A percentile compares a stretch with the other conserved stretches of the same genome.
Evolutionary conservation across 495 filamentous ascomycete species (phyloP).

Genomic region (Penicillium chermesinum): DNA sequence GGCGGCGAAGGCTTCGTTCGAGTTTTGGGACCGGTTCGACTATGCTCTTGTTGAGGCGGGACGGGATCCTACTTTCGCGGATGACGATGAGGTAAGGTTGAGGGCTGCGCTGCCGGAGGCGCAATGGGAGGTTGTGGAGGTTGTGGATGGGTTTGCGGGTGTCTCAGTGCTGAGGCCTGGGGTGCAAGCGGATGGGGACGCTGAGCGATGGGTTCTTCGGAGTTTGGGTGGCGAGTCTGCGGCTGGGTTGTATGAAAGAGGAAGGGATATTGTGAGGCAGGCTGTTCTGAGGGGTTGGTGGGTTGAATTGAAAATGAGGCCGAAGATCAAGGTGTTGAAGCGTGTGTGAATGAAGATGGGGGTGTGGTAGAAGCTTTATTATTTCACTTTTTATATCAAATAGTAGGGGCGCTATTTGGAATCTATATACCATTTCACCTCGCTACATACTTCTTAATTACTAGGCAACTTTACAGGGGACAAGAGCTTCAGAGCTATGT

Average conservation of each 20-base stretch:
- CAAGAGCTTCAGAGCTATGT: too few species aligned
- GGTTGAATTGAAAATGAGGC: constrained; percentile 39
- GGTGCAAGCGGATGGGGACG: constrained; percentile 25
- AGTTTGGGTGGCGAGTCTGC: constrained; percentile 17
- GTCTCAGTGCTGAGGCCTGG: constrained; percentile 59
- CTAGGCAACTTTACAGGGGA: too few species aligned
- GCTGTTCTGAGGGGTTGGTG: constrained; percentile 36
- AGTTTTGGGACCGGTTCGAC: constrained; percentile 80
- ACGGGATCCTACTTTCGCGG: constrained; percentile 26
- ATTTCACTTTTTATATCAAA: too few species aligned
- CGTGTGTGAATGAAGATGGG: constrained; percentile 9
- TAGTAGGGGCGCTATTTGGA: too few species aligned
- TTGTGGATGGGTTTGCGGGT: constrained; percentile 66
- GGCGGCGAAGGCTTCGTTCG: constrained; percentile 45
- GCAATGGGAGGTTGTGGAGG: constrained; percentile 65
- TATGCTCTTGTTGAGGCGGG: constrained; percentile 68
- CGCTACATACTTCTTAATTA: background rate
- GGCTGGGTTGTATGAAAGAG: constrained; percentile 17
- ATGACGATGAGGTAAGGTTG: constrained; percentile 17
- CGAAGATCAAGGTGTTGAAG: constrained; percentile 33
- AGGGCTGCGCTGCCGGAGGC: constrained; percentile 12
- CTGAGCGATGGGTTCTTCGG: constrained; percentile 27
- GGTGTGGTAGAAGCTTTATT: background rate
- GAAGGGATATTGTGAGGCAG: constrained; percentile 19
- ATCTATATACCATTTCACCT: too few species aligned